phyloP scores from a whole-genome alignment of 495 filamentous ascomycete species.

The Aspergillus incahuasiensis region DNA sequence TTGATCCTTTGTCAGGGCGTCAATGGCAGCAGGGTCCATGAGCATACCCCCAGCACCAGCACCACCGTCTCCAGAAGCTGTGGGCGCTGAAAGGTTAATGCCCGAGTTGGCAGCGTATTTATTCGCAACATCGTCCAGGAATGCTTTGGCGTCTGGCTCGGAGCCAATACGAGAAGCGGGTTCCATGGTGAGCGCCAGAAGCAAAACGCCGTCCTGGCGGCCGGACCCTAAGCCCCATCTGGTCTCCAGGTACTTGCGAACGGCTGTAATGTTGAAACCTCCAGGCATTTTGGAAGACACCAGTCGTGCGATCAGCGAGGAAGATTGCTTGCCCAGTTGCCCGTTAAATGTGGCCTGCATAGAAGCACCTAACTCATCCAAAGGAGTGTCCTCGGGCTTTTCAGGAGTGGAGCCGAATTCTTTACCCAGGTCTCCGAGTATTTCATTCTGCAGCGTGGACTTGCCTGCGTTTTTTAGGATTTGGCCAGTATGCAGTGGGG shows the following conservation, averaged over 20 bases:
- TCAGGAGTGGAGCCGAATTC: conserved; percentile 98
- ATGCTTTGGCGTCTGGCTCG: conserved; percentile 86
- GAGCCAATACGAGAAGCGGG: conserved; percentile 81
- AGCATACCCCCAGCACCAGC: conserved; percentile 77
- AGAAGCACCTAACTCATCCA: conserved; percentile 90
- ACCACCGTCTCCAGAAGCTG: conserved; percentile 70
- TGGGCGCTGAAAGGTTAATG: conserved; percentile 74
- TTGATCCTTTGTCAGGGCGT: conserved; percentile 96
- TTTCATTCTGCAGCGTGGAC: conserved; percentile 96
- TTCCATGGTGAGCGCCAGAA: conserved; percentile 90
- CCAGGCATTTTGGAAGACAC: conserved; percentile 99
- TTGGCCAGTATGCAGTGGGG: no score
- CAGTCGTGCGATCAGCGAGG: conserved; percentile 85
- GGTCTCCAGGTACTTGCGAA: conserved; percentile 90
- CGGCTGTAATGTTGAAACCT: conserved; percentile 95
- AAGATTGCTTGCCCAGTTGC: conserved; percentile 94
- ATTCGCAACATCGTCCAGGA: conserved; percentile 77
- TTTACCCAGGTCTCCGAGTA: conserved; percentile 91
- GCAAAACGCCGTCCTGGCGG: conserved; percentile 84
- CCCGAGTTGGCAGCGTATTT: conserved; percentile 87
- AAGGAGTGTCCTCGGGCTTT: conserved; percentile 94
- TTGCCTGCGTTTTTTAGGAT: conserved; percentile 55
- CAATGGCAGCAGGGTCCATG: conserved; percentile 97
- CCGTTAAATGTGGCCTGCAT: conserved; percentile 99
- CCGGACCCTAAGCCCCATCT: conserved; percentile 86